Evolutionary conservation across 345 rosid species (phyloP).

Genomic region (Microthlaspi erraticum): DNA sequence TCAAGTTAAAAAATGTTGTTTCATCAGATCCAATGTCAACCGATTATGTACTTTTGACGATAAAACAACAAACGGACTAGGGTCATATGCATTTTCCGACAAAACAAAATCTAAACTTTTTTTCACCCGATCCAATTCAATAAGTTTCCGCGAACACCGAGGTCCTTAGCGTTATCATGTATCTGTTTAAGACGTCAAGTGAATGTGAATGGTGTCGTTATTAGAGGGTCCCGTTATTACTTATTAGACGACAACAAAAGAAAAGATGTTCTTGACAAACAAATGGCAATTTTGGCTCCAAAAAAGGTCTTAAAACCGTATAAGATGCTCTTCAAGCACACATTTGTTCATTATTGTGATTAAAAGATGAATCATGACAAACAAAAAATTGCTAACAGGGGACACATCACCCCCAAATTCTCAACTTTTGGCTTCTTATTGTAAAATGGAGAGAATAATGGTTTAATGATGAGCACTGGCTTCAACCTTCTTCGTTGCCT

Average conservation of each 20-base stretch:
- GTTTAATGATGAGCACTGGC: slow-evolving; percentile 40
- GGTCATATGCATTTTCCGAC: no score
- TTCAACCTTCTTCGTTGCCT: slow-evolving; percentile 32
- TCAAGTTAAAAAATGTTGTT: no score
- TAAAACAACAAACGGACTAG: no score
- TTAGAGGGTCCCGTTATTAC: no score
- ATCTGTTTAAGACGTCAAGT: not conserved
- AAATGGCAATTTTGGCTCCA: slow-evolving; percentile 7
- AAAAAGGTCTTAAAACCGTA: slow-evolving; percentile 20
- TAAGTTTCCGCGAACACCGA: not conserved
- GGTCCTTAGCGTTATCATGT: not conserved
- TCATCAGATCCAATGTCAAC: no score
- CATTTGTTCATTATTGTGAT: slow-evolving; percentile 17
- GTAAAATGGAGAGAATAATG: slow-evolving; percentile 27
- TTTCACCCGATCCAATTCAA: no score
- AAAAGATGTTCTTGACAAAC: slow-evolving; percentile 1
- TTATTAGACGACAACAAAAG: not conserved
- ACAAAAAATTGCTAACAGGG: slow-evolving; percentile 3
- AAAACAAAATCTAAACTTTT: no score
- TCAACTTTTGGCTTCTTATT: slow-evolving; percentile 35
- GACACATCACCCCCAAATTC: slow-evolving; percentile 23
- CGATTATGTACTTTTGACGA: no score
- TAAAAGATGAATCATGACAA: slow-evolving; percentile 33
- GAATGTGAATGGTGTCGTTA: slow-evolving; percentile 15
- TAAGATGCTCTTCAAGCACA: slow-evolving; percentile 16